Evolutionary conservation across 2,329 filamentous ascomycete genomes (phyloP), one percentile per base, ranked within the genome.

Genomic region (Neofusicoccum laricinum): DNA sequence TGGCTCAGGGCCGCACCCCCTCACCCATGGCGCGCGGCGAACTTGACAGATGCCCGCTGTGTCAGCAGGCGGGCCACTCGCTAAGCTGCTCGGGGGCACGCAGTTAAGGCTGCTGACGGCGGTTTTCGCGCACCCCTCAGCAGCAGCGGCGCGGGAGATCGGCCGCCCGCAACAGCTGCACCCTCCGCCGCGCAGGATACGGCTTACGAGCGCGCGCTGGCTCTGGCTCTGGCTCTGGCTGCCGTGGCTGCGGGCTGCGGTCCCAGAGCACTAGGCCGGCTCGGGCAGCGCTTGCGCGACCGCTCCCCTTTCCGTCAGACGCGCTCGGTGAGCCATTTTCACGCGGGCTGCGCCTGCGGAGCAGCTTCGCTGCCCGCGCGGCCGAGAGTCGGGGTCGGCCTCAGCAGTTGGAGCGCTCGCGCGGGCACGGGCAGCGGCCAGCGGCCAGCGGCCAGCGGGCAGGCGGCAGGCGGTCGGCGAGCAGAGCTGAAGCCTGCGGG

Each of bases 291-390:
- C 55, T 59, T 59, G 55, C 55, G 55, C 41, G 55, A 46, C 40
- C 30, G 40, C 55, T 45, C 8, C 40, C 41, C 30, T 21, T 59
- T 59, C 46, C 55, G 55, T 59, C 55, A 59, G 55, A 59, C 55
- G 55, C 55, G 21, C 55, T 46, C 41, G 55, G 55, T 59, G 55
- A 59, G 55, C 55, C 55, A 59, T 59, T 59, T 59, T 59, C 55
- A 43, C 15, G 21, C 46, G n/a, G n/a, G n/a, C n/a, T n/a, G n/a
- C 10, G 10, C 14, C 36, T 38, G 32, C 53, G 4, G 41, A 32
- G 4, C 21, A 59, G 25, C 40, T 46, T 46, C 55, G 55, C 40
- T 59, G 55, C 55, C 55, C 25, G 46, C 55, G 55, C 55, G 55
- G 55, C 55, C 55, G 55, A 46, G 41, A 40, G 55, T 59, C 55